Evolutionary conservation across 192 early-diverging fungal species (phyloP).

Genomic region (Coemansia sp.): DNA sequence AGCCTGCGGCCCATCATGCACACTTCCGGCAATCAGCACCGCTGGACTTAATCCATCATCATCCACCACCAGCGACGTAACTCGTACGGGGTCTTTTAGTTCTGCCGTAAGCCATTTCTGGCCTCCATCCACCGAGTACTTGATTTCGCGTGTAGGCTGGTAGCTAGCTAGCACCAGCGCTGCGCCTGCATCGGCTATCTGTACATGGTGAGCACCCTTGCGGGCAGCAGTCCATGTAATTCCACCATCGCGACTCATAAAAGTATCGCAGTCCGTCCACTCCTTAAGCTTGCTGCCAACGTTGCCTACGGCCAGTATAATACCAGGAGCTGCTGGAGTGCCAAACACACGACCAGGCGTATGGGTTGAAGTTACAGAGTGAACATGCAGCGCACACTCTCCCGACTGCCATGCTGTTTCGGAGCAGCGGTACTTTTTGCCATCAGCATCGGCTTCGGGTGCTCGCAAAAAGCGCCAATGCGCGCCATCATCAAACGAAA

Average conservation of each 20-base stretch:
- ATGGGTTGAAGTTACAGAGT: conserved; percentile 71
- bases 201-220: conserved; percentile 78
- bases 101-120: conserved; percentile 60
- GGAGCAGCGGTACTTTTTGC: conserved; percentile 59
- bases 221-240: conserved; percentile 66
- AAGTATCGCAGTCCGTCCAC: conserved; percentile 80
- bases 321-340: conserved; percentile 69
- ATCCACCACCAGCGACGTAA: conserved; percentile 73
- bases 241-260: conserved; percentile 82
- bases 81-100: conserved; percentile 55
- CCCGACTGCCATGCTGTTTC: conserved; percentile 38
- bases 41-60: conserved; percentile 72
- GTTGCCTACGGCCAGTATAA: conserved; percentile 88
- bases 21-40: conserved; percentile 62
- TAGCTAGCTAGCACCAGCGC: conserved; percentile 73
- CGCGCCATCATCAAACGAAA: conserved; percentile 85
- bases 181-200: conserved; percentile 78
- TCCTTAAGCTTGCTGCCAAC: conserved; percentile 70
- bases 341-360: conserved; percentile 74
- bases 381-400: conserved; percentile 81
- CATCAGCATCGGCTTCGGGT: conserved; percentile 60
- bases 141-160: conserved; percentile 54
- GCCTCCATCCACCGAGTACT: conserved; percentile 79
- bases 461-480: conserved; percentile 71
- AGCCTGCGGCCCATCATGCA: conserved; percentile 20